These are phyloP conservation scores for Fistulinella staudtii DNA, from an alignment of 1,284 basidiomycete genomes.

Conservation along the genomic window DNA sequence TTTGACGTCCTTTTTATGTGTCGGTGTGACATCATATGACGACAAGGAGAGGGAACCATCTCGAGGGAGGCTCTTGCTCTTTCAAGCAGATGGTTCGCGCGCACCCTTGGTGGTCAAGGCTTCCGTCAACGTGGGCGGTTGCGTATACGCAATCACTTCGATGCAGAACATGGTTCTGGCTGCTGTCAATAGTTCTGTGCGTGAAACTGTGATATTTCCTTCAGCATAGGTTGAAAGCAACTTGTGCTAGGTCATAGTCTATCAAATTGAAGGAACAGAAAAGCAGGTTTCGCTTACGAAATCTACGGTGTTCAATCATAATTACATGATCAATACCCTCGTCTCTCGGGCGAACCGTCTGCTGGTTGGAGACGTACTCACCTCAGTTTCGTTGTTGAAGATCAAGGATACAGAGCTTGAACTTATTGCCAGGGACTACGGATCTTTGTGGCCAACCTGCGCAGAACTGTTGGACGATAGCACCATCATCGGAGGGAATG, in stretches of 20 bases:
- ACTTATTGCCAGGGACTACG: constrained; percentile 73
- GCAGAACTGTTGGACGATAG: constrained; percentile 52
- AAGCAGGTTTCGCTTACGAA: constrained; percentile 37
- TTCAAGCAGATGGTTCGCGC: constrained; percentile 34
- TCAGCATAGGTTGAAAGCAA: not conserved
- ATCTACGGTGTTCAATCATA: constrained; percentile 69
- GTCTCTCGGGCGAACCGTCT: constrained; percentile 49
- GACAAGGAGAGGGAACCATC: constrained; percentile 55
- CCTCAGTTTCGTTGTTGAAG: constrained; percentile 73
- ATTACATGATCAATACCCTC: constrained; percentile 71
- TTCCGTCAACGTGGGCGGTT: constrained; percentile 47
- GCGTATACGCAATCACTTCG: constrained; percentile 55
- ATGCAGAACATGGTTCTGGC: constrained; percentile 55
- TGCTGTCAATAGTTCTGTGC: constrained; percentile 71
- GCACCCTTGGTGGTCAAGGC: constrained; percentile 22
- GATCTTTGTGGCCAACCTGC: constrained; percentile 66
- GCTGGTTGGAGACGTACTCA: constrained; percentile 76
- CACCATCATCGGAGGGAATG: constrained; percentile 74
- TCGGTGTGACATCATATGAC: constrained; percentile 56
- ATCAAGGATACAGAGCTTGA: constrained; percentile 47
- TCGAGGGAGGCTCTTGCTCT: constrained; percentile 50
- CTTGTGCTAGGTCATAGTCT: constrained; percentile 43
- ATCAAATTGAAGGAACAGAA: constrained; percentile 37
- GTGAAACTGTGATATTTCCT: constrained; percentile 26
- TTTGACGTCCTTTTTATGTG: constrained; percentile 46